Evolutionary conservation across 2,329 filamentous ascomycete species (phyloP).

Genomic region (Cordyceps cicadae): DNA sequence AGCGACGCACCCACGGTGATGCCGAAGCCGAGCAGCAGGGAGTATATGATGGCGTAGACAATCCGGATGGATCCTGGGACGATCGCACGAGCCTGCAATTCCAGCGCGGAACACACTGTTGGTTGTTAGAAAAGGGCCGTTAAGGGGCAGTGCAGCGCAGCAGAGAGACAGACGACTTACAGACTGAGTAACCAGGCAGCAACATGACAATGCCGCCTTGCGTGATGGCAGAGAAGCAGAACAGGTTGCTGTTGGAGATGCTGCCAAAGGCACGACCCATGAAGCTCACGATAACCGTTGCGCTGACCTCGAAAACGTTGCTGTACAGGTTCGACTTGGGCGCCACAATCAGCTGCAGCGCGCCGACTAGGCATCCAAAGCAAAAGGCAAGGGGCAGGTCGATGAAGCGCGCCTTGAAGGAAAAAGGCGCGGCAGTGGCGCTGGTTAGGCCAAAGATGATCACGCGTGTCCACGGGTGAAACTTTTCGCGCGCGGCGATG

Average conservation of each 20-base stretch:
- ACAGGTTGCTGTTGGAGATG: constrained; percentile 40
- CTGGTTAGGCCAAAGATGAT: constrained; percentile 65
- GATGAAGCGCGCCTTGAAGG: constrained; percentile 61
- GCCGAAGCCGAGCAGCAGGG: constrained; percentile 62
- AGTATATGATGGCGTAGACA: constrained; percentile 68
- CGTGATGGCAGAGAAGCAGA: constrained; percentile 58
- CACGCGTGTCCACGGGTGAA: constrained; percentile 44
- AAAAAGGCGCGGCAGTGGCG: constrained; percentile 64
- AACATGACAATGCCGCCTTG: constrained; percentile 59
- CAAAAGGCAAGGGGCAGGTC: constrained; percentile 66
- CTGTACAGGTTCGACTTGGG: constrained; percentile 60
- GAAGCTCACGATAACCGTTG: constrained; percentile 54
- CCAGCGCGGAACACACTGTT: constrained; percentile 41
- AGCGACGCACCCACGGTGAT: constrained; percentile 59
- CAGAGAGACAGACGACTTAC: constrained; percentile 23
- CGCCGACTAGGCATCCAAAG: constrained; percentile 61
- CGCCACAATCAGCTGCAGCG: constrained; percentile 61
- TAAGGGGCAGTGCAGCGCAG: not conserved
- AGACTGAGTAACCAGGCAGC: constrained; percentile 56
- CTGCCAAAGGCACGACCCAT: constrained; percentile 55
- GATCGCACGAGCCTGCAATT: constrained; percentile 61
- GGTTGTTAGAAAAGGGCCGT: not conserved
- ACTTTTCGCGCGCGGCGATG: constrained; percentile 48
- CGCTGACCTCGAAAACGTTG: constrained; percentile 57
- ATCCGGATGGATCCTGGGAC: constrained; percentile 65